Evolutionary conservation across 306 rosid species (phyloP), one percentile per base, ranked within the genome.

Genomic region (Cucumis cinereus): DNA sequence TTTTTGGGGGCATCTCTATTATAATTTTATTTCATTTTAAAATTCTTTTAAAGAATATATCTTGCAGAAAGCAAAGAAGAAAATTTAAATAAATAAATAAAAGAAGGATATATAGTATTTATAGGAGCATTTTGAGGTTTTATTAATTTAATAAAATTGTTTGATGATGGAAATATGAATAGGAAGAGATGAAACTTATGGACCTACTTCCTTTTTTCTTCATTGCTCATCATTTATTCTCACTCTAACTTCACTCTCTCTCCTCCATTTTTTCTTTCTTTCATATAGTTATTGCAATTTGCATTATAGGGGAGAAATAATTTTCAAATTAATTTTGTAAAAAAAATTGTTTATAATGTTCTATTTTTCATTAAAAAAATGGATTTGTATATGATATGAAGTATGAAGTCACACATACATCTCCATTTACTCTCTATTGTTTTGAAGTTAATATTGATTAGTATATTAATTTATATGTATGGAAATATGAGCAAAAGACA

Each of bases 141-240:
- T 47, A 71, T 84, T 80, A 81, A 54, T 28, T 60, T 86, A 72
- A 30, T 30, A 30, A 30, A 84, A 66, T 76, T 73, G 43, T 53
- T 59, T 19, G 7, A 43, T 43, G 57, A 63, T 80, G 92, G 88
- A 80, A 72, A 15, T 28, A 45, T 50, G 76, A 72, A 72, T 47
- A 72, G 76, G 35, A 72, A 52, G 16, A 24, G 22, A 49, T 71
- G 56, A 24, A 47, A 22, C 33, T 23, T 40, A 47, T 15, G 14
- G 70, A 62, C 97, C 96, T 85, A 85, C 86, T 73, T 74, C 40
- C 77, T 57, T 47, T 40, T 47, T 72, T 62, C 77, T 85, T 66
- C 82, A 20, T 17, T 76, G 59, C 57, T 82, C 84, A 86, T 89
- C 78, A 86, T 90, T 82, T 55, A 50, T 55, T 72, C 36, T 76